Percentiles rank a stretch among this genome's conserved stretches.
Conservation (phyloP, 23 red algal genomes). For the Gracilaria domingensis region DNA sequence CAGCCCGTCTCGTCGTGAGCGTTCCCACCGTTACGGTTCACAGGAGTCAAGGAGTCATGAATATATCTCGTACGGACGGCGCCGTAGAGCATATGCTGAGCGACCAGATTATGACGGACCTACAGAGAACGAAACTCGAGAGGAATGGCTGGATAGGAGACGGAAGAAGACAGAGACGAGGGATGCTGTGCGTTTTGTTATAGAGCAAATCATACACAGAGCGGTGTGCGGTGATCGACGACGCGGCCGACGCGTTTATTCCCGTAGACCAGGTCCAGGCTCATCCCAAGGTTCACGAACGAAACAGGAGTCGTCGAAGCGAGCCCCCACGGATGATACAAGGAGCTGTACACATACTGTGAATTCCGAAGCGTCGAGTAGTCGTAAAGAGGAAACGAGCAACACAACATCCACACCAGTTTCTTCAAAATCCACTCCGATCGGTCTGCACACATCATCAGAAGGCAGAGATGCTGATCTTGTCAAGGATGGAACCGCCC, state of each 20-base stretch:
- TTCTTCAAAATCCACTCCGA: neutral
- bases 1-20: conserved; percentile 16
- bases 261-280: neutral
- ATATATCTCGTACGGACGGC: conserved; percentile 7
- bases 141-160: conserved; percentile 62
- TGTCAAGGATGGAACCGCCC: neutral
- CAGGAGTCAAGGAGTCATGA: conserved; percentile 8
- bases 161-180: conserved; percentile 54
- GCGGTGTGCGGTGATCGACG: conserved; percentile 46
- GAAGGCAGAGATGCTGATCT: neutral
- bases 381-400: neutral
- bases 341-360: neutral
- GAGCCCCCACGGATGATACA: neutral
- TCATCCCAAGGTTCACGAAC: neutral
- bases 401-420: neutral
- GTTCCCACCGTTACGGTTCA: neutral
- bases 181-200: conserved; percentile 55
- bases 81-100: neutral
- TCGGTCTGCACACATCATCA: neutral
- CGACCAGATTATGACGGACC: conserved; percentile 56
- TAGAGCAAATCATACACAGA: conserved; percentile 45
- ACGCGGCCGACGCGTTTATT: neutral
- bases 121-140: conserved; percentile 55
- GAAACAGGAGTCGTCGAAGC: neutral
- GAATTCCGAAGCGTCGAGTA: neutral